Evolutionary conservation across 225 moss, liverwort and hornwort species (phyloP).

Genomic region (Ulota crispa): DNA sequence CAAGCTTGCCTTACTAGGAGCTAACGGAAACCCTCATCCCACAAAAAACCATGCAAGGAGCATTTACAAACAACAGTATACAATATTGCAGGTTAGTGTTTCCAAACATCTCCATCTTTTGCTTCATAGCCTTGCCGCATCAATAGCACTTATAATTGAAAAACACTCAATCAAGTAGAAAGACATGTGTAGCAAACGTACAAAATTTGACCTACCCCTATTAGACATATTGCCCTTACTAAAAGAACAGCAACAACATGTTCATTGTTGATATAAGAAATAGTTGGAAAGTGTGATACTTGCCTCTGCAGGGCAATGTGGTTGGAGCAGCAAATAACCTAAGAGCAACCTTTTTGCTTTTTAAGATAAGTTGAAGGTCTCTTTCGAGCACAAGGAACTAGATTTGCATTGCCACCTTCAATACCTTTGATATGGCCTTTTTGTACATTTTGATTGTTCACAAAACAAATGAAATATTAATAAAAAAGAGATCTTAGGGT

Average conservation of each 20-base stretch:
- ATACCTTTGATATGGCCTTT: slow-evolving; percentile 65
- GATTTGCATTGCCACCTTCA: slow-evolving; percentile 75
- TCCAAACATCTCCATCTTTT: slow-evolving; percentile 64
- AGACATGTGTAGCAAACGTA: background rate
- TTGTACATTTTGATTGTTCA: slow-evolving; percentile 60
- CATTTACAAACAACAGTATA: slow-evolving; percentile 92
- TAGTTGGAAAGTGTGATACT: slow-evolving; percentile 28
- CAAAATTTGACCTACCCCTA: background rate
- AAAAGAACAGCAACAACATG: background rate
- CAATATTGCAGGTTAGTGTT: slow-evolving; percentile 90
- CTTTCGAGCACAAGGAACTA: slow-evolving; percentile 47
- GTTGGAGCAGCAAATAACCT: slow-evolving; percentile 74
- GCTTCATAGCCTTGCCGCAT: slow-evolving; percentile 37
- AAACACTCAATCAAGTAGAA: background rate
- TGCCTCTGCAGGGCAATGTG: slow-evolving; percentile 83
- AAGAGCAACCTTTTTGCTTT: slow-evolving; percentile 77
- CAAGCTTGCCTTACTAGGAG: slow-evolving; percentile 70
- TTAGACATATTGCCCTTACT: background rate
- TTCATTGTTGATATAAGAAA: background rate
- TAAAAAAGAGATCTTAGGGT: background rate
- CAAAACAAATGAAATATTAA: slow-evolving; percentile 2
- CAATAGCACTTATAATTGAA: background rate
- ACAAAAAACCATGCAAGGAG: slow-evolving; percentile 94
- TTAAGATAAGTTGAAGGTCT: slow-evolving; percentile 65
- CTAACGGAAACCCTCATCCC: slow-evolving; percentile 99